A percentile compares a stretch with the other conserved stretches of the same genome.
Conservation (phyloP, 2,329 filamentous ascomycete species). For the Sphaerostilbella broomeana region DNA sequence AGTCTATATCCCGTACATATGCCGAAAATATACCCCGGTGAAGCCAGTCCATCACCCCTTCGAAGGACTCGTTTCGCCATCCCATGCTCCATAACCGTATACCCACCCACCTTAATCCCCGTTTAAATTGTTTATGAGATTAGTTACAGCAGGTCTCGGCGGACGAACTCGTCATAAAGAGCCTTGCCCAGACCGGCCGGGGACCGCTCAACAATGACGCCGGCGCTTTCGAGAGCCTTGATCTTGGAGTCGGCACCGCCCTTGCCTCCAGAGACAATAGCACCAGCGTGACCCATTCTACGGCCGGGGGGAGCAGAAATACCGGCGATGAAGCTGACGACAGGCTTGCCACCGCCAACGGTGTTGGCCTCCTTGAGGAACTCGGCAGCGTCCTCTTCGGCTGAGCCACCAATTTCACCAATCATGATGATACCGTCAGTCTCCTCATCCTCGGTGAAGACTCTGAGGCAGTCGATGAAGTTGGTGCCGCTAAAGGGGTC, state of each 20-base stretch:
- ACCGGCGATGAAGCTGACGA: conserved; percentile 96
- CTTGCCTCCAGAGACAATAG: conserved; percentile 96
- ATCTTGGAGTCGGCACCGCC: conserved; percentile 99
- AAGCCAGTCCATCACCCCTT: conserved; percentile 20
- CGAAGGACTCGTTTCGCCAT: conserved; percentile 1
- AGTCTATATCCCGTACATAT: conserved; percentile 30
- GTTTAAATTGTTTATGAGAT: too few species aligned
- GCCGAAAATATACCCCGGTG: conserved; percentile 24
- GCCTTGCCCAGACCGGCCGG: conserved; percentile 89
- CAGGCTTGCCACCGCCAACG: conserved; percentile 77
- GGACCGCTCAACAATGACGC: conserved; percentile 93
- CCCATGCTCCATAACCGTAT: conserved; percentile 10
- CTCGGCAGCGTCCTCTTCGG: conserved; percentile 96
- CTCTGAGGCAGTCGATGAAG: conserved; percentile 98
- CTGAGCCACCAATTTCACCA: conserved; percentile 94
- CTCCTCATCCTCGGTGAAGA: conserved; percentile 92
- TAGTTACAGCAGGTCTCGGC: conserved; percentile 82
- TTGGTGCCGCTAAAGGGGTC: conserved; percentile 98
- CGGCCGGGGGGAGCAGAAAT: conserved; percentile 94
- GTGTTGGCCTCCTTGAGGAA: conserved; percentile 92
- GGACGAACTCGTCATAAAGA: conserved; percentile 90
- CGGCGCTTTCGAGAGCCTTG: conserved; percentile 81
- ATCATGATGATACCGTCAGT: conserved; percentile 99
- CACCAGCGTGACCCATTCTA: conserved; percentile 97
- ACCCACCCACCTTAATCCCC: background rate